phyloP scores from a whole-genome alignment of 495 filamentous ascomycete genomes.

The Neurospora sp. region DNA sequence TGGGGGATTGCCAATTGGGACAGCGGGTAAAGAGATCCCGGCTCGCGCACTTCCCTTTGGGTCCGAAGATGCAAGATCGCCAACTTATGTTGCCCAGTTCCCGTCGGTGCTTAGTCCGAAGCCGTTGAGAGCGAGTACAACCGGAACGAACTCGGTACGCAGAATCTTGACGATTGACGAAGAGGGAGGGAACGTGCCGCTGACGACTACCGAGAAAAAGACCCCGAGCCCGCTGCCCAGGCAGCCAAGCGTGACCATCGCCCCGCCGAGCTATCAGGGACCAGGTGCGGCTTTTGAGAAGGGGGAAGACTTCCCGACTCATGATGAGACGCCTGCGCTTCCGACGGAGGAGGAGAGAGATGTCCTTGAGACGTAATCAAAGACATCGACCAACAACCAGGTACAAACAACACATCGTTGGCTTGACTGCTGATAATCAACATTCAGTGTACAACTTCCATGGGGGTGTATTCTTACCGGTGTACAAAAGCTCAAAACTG shows the following conservation, averaged over 20 bases:
- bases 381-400: not conserved
- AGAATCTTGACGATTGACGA: constrained; percentile 15
- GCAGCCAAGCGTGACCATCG: constrained; percentile 7
- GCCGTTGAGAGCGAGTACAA: constrained; percentile 27
- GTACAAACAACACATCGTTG: not conserved
- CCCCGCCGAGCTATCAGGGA: constrained; percentile 34
- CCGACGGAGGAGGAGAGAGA: constrained; percentile 34
- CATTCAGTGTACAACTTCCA: not conserved
- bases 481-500: not conserved
- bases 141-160: constrained; percentile 19
- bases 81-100: constrained; percentile 35
- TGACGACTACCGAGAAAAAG: constrained; percentile 1
- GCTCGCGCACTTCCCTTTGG: constrained; percentile 35
- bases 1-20: constrained; percentile 12
- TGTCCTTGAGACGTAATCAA: constrained; percentile 26
- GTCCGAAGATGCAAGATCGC: constrained; percentile 34
- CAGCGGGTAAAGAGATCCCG: constrained; percentile 24
- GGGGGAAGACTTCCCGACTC: constrained; percentile 27
- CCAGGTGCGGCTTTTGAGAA: constrained; percentile 37
- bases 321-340: constrained; percentile 25
- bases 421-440: not conserved
- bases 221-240: constrained; percentile 1
- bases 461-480: not conserved
- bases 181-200: constrained; percentile 8
- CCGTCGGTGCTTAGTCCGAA: constrained; percentile 27